Percentiles rank a stretch among this genome's conserved stretches.
These are phyloP conservation scores for Botrytis byssoidea DNA, from an alignment of 2,329 filamentous ascomycete genomes.

Conservation along the genomic window DNA sequence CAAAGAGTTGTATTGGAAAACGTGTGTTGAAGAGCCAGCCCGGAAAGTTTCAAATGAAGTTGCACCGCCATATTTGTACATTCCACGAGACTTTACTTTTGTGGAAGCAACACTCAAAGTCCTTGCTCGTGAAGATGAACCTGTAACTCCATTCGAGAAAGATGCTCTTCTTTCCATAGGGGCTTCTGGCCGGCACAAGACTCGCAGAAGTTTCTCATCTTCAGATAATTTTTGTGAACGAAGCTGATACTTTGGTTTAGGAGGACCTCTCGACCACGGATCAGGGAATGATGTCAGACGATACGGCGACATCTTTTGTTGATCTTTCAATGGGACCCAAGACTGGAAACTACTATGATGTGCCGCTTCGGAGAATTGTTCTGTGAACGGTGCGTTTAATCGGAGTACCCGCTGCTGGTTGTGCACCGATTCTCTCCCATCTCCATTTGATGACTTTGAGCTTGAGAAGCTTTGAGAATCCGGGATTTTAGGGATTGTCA, in stretches of 20 bases:
- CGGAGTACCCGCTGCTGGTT: background rate
- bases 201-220: slow-evolving; percentile 6
- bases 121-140: background rate
- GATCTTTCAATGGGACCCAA: background rate
- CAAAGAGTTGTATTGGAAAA: background rate
- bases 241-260: slow-evolving; percentile 10
- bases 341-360: slow-evolving; percentile 4
- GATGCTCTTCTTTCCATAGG: background rate
- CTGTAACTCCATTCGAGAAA: background rate
- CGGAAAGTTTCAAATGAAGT: background rate
- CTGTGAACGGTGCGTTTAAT: background rate
- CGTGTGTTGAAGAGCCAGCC: background rate
- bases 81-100: background rate
- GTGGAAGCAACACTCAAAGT: background rate
- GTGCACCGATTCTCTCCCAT: background rate
- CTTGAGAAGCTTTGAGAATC: background rate
- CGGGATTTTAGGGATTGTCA: background rate
- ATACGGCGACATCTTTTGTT: background rate
- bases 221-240: background rate
- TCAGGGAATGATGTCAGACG: background rate
- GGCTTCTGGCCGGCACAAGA: background rate
- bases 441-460: background rate
- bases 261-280: slow-evolving; percentile 10
- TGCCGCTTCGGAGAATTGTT: slow-evolving; percentile 7
- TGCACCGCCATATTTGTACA: background rate